phyloP scores from a whole-genome alignment of 2,329 filamentous ascomycete genomes.

The Stagonosporopsis vannaccii region DNA sequence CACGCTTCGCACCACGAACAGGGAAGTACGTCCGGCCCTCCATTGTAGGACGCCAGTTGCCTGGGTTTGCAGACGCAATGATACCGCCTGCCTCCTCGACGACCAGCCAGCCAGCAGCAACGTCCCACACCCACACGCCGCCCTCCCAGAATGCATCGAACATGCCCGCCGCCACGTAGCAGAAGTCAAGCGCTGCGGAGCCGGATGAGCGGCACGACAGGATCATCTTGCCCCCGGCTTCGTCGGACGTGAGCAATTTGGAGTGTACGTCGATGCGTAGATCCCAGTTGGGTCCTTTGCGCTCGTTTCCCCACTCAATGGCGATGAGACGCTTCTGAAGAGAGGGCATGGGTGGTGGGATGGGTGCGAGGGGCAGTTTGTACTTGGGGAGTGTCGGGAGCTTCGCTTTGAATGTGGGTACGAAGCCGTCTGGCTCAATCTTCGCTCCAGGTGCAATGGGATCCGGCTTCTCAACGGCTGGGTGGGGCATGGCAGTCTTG shows the following conservation, averaged over 20 bases:
- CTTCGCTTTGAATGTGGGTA: constrained; percentile 9
- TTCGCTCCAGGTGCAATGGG: neutral
- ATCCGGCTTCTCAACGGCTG: neutral
- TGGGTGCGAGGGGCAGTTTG: constrained; percentile 41
- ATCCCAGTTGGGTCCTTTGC: constrained; percentile 47
- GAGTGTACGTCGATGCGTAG: constrained; percentile 40
- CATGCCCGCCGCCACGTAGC: constrained; percentile 47
- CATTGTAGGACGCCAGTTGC: constrained; percentile 43
- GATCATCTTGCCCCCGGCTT: constrained; percentile 43
- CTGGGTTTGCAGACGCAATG: constrained; percentile 46
- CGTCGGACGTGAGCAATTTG: constrained; percentile 38
- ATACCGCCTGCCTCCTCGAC: constrained; percentile 49
- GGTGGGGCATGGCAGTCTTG: neutral
- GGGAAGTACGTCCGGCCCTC: constrained; percentile 48
- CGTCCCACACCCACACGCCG: constrained; percentile 48
- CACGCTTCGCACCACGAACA: constrained; percentile 39
- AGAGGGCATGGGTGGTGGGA: constrained; percentile 29
- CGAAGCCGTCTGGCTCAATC: neutral
- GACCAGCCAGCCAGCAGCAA: constrained; percentile 49
- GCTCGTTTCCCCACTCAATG: constrained; percentile 50
- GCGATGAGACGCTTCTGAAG: constrained; percentile 46
- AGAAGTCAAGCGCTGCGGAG: constrained; percentile 49
- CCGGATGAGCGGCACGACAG: constrained; percentile 45
- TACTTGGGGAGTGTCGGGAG: constrained; percentile 17
- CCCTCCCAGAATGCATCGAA: constrained; percentile 50